Evolutionary conservation across 169 alveolate genomes (phyloP).

Genomic region (Plasmodium billcollinsi): DNA sequence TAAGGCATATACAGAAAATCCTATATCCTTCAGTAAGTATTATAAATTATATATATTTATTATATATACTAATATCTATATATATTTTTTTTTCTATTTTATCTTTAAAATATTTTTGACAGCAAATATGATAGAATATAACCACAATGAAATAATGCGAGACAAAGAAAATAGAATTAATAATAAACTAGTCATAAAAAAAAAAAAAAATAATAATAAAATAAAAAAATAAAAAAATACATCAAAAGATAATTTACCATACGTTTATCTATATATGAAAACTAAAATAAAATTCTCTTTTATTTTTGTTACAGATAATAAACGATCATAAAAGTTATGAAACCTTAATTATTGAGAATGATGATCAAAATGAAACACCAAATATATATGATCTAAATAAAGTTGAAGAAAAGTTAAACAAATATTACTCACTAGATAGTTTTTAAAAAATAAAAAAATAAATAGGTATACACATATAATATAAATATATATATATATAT

Average conservation of each 20-base stretch:
- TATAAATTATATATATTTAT: background rate
- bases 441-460: background rate
- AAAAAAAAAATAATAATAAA: no score
- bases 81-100: background rate
- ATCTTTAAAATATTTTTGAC: background rate
- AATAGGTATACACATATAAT: no score
- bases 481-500: no score
- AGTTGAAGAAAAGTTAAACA: slow-evolving; percentile 19
- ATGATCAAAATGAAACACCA: slow-evolving; percentile 16
- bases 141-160: slow-evolving; percentile 64
- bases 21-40: slow-evolving; percentile 61
- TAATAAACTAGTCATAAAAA: slow-evolving; percentile 27
- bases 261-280: background rate
- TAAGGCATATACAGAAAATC: slow-evolving; percentile 72
- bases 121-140: slow-evolving; percentile 54
- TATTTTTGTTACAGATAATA: slow-evolving; percentile 8
- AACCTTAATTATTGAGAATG: slow-evolving; percentile 43
- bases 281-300: background rate
- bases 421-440: slow-evolving; percentile 41
- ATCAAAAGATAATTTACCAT: background rate
- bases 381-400: slow-evolving; percentile 40
- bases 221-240: no score
- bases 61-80: background rate
- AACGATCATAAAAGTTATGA: slow-evolving; percentile 2
- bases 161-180: slow-evolving; percentile 38